Base-by-base conservation (phyloP, 2,329 filamentous ascomycete genomes). In the Talaromyces islandicus region DNA sequence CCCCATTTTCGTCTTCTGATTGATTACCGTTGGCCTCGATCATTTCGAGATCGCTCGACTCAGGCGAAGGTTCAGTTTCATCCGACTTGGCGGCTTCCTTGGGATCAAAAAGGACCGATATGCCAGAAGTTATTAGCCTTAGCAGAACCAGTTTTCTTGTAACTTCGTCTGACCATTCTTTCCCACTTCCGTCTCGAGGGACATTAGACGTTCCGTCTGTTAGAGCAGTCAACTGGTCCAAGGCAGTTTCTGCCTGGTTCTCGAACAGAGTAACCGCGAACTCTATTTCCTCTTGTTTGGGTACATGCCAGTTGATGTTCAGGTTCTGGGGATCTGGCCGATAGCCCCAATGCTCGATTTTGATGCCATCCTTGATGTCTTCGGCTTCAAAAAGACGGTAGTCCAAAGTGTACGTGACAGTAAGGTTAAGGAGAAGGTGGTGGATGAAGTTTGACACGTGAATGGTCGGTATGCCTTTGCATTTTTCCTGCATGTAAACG, bases 361-460 rank as follows among this genome's bases (percentile, higher is more conserved):
- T 85, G 35, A 97, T 75, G 1, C 92, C 93, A 59, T 83, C 80
- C 63, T 85, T 78, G 58, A 92, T 78, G 57, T 90, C 83, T 0
- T 85, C 82, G n/a, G 88, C 86, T 73, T 97, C 92, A 72, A 93
- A 97, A 56, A 97, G 81, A 10, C 88, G 85, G 70, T 92, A 91
- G 71, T 99, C 94, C 60, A 92, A 87, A 3, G 93, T 92, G 71
- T 97, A 99, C 0, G 91, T 97, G 64, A 93, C 89, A 0, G 94
- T 97, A 57, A 97, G 79, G 73, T 97, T 97, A 64, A 99, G 87
- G 14, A 99, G 82, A 41, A 99, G 83, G 73, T 99, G 95, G 74
- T 99, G 94, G 60, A 97, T 92, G 73, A 92, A 97, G 76, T 99
- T 99, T 61, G 93, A 97, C 46, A 97, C 89, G 74, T 99, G 91